Percentiles rank a stretch among this genome's conserved stretches.
phyloP scores from a whole-genome alignment of 345 rosid genomes.

The Eucalyptus pauciflora region DNA sequence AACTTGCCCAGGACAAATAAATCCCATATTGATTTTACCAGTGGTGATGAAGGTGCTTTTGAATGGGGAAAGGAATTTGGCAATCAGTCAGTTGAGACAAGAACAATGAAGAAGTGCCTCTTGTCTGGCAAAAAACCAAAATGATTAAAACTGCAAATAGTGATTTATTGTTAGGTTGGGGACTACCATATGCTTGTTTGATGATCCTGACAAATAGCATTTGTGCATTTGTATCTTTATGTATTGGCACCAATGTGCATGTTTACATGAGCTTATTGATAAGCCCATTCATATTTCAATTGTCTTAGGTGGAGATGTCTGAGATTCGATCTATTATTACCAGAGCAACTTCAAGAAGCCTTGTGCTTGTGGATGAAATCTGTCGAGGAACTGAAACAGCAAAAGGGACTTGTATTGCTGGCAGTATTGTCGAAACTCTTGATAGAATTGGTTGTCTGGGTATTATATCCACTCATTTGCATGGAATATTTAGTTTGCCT shows the following conservation, averaged over 20 bases:
- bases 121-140: not conserved
- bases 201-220: not conserved
- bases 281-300: not conserved
- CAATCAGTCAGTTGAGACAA: not conserved
- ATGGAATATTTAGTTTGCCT: conserved; percentile 71
- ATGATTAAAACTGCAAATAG: not conserved
- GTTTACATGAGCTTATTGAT: not conserved
- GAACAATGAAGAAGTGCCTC: not conserved
- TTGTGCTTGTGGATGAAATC: conserved; percentile 89
- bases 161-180: not conserved
- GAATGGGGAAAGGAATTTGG: not conserved
- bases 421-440: conserved; percentile 73
- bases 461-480: conserved; percentile 90
- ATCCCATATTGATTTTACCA: not conserved
- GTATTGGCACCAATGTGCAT: not conserved
- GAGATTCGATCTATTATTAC: conserved; percentile 71
- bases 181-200: not conserved
- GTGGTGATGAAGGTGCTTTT: not conserved
- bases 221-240: not conserved
- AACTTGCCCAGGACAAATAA: not conserved
- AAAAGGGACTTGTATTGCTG: conserved; percentile 95
- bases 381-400: conserved; percentile 98
- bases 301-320: conserved; percentile 84
- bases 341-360: conserved; percentile 75
- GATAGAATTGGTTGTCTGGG: conserved; percentile 86